Conservation (phyloP, 805 yeast genomes). For the Hanseniaspora jakobsenii region DNA sequence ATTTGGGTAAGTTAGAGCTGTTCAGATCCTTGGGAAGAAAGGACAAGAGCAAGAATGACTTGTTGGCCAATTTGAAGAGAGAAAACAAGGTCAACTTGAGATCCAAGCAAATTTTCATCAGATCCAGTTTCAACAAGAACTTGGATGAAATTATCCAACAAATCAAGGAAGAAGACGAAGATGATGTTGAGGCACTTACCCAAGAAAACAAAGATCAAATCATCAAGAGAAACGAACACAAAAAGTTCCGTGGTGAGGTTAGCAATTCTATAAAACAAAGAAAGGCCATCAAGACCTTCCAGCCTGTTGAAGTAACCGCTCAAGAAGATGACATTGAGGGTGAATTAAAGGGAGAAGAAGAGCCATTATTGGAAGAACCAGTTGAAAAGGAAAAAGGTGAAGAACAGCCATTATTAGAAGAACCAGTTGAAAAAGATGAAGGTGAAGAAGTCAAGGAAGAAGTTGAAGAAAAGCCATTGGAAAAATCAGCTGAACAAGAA, state of each 20-base stretch:
- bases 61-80: slow-evolving; percentile 25
- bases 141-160: slow-evolving; percentile 24
- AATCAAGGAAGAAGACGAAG: slow-evolving; percentile 17
- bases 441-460: not conserved
- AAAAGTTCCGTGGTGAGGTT: not conserved
- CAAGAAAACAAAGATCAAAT: slow-evolving; percentile 15
- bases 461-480: not conserved
- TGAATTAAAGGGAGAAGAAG: not conserved
- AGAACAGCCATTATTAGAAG: too few species aligned
- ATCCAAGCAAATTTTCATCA: slow-evolving; percentile 17
- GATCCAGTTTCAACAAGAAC: slow-evolving; percentile 26
- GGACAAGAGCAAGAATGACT: slow-evolving; percentile 22
- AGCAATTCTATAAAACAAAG: not conserved
- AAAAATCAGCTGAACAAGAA: slow-evolving; percentile 1
- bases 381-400: not conserved
- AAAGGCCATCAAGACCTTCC: slow-evolving; percentile 2
- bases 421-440: slow-evolving; percentile 2
- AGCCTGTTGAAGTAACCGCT: not conserved
- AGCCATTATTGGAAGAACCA: not conserved
- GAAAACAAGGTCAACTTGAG: slow-evolving; percentile 15
- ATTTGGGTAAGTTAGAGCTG: slow-evolving; percentile 30
- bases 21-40: slow-evolving; percentile 34
- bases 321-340: not conserved
- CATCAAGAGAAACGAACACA: slow-evolving; percentile 8
- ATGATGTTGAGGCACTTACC: slow-evolving; percentile 17